Percentiles rank a stretch among this genome's conserved stretches.
These are phyloP conservation scores for Myrica gale DNA, from an alignment of 306 rosid genomes.

Conservation along the genomic window DNA sequence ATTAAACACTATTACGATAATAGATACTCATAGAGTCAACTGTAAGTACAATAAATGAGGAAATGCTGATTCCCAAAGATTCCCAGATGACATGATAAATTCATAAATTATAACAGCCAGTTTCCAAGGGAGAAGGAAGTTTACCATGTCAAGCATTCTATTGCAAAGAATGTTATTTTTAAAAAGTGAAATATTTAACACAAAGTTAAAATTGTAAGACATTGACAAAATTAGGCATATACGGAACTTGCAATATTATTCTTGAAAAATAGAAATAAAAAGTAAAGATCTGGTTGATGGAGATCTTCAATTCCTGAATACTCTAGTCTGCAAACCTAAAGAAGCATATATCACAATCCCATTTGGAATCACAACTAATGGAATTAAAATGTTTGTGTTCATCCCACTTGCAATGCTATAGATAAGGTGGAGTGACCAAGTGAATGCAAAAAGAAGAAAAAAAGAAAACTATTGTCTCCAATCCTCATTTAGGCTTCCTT, in stretches of 20 bases:
- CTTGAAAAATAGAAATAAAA: no score
- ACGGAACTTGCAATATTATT: no score
- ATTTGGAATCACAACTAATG: background rate
- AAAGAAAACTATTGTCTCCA: background rate
- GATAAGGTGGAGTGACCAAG: background rate
- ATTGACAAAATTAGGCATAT: background rate
- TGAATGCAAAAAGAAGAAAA: no score
- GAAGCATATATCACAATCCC: background rate
- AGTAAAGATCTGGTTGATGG: background rate
- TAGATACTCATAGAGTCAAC: background rate
- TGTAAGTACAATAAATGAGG: background rate
- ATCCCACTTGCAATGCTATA: background rate
- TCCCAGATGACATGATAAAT: background rate
- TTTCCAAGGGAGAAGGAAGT: background rate
- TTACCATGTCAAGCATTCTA: background rate
- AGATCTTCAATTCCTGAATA: background rate
- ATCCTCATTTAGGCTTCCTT: no score
- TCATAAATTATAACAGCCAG: background rate
- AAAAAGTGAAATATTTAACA: background rate
- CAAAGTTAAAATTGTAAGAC: background rate
- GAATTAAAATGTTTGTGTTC: background rate
- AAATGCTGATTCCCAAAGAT: background rate
- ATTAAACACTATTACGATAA: background rate
- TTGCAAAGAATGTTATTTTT: background rate
- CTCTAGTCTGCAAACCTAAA: background rate